A percentile compares a stretch with the other conserved stretches of the same genome.
These are phyloP conservation scores for Wickerhamomyces bovis DNA, from an alignment of 805 yeast genomes.

Conservation along the genomic window DNA sequence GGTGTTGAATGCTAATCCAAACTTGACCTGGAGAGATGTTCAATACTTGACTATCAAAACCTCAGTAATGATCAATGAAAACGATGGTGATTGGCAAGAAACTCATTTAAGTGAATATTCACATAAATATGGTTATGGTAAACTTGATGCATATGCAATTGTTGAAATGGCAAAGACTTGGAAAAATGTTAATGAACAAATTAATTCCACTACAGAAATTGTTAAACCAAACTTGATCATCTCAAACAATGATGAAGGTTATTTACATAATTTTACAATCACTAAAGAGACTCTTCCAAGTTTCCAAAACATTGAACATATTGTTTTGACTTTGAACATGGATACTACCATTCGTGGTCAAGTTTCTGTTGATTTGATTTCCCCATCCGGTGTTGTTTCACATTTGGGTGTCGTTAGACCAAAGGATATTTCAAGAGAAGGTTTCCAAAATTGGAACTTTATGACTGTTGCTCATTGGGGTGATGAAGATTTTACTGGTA, in stretches of 20 bases:
- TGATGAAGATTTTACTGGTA: conserved; percentile 74
- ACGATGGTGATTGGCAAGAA: conserved; percentile 68
- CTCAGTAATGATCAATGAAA: conserved; percentile 59
- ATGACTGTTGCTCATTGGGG: conserved; percentile 99
- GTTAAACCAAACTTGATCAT: conserved; percentile 19
- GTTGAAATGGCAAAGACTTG: conserved; percentile 70
- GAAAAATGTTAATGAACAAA: conserved; percentile 86
- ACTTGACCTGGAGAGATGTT: conserved; percentile 91
- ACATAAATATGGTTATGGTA: conserved; percentile 89
- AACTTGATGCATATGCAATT: conserved; percentile 72
- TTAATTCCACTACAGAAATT: conserved; percentile 52
- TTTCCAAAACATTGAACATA: conserved; percentile 74
- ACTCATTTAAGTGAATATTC: conserved; percentile 70
- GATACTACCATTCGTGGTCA: conserved; percentile 62
- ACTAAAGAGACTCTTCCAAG: conserved; percentile 47
- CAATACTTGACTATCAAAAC: conserved; percentile 76
- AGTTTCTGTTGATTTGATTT: conserved; percentile 54
- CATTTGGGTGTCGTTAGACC: conserved; percentile 65
- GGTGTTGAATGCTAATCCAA: conserved; percentile 76
- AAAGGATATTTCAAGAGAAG: conserved; percentile 48
- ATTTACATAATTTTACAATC: conserved; percentile 39
- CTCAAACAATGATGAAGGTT: conserved; percentile 15
- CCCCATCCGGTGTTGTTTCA: conserved; percentile 74
- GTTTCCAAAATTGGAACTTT: conserved; percentile 82
- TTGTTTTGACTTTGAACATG: conserved; percentile 73